Conservation (phyloP, 1,139 yeast species). For the Cylindricascospora bacillispora region DNA sequence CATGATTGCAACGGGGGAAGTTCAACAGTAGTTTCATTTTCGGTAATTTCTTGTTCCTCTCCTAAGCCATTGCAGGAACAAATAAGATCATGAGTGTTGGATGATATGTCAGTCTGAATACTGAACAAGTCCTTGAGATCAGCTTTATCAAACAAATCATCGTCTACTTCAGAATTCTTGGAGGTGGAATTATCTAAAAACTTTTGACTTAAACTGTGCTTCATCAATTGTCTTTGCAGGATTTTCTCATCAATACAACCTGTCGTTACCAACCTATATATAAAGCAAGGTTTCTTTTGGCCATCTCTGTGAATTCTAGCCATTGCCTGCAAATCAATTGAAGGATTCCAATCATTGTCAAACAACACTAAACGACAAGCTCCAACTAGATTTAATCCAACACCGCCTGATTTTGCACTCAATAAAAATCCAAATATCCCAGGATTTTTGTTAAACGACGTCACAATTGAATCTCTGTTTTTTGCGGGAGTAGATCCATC, state of each 20-base stretch:
- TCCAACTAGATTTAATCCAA: conserved; percentile 81
- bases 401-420: conserved; percentile 91
- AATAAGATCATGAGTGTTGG: conserved; percentile 76
- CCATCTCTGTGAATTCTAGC: conserved; percentile 94
- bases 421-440: conserved; percentile 54
- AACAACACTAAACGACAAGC: conserved; percentile 75
- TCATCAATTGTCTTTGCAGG: conserved; percentile 84
- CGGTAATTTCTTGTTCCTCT: conserved; percentile 8
- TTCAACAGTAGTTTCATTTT: neutral
- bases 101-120: conserved; percentile 36
- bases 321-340: conserved; percentile 90
- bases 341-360: conserved; percentile 94
- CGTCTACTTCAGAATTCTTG: conserved; percentile 31
- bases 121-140: conserved; percentile 72
- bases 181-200: conserved; percentile 39
- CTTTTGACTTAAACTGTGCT: conserved; percentile 65
- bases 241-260: conserved; percentile 95
- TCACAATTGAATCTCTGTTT: conserved; percentile 53
- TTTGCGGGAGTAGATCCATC: conserved; percentile 77
- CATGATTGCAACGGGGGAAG: conserved; percentile 19
- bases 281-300: conserved; percentile 62
- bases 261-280: conserved; percentile 71
- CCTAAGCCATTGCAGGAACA: conserved; percentile 51
- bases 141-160: conserved; percentile 42
- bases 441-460: conserved; percentile 46